These are phyloP conservation scores for Cystofilobasidium macerans DNA, from an alignment of 768 basidiomycete genomes.

Conservation along the genomic window DNA sequence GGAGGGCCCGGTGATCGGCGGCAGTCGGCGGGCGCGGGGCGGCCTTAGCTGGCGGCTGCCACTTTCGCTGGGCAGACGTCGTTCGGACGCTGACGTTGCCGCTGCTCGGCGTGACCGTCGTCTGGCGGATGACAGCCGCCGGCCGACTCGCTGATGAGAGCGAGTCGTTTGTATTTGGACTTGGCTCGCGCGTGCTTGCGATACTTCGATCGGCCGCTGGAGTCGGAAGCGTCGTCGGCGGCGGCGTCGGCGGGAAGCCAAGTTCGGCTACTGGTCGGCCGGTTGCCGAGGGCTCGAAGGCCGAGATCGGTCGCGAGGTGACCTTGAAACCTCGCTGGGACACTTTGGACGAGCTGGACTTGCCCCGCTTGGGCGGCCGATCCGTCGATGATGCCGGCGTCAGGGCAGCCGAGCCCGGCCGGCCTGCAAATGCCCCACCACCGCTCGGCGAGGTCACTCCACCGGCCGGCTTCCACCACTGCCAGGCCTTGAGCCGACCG, in stretches of 20 bases:
- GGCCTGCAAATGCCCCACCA: not conserved
- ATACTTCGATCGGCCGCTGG: not conserved
- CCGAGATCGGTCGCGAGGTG: not conserved
- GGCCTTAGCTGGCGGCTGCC: not conserved
- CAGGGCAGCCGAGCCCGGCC: not conserved
- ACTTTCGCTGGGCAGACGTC: not conserved
- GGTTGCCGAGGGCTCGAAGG: not conserved
- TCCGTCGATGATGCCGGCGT: not conserved
- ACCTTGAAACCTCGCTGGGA: conserved; percentile 1
- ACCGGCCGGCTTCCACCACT: not conserved
- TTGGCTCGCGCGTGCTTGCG: not conserved
- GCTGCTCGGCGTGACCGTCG: no score
- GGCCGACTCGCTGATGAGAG: not conserved
- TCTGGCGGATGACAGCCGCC: not conserved
- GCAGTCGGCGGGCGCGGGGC: not conserved
- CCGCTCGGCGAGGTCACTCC: not conserved
- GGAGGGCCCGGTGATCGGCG: not conserved
- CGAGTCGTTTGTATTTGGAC: not conserved
- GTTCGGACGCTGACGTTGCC: not conserved
- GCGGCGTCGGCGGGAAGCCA: not conserved
- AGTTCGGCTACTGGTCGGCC: not conserved
- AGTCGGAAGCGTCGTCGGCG: not conserved
- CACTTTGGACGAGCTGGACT: not conserved
- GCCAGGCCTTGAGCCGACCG: conserved; percentile 1
- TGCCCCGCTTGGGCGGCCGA: not conserved